Base-by-base conservation (phyloP, 2,329 filamentous ascomycete species). In the Monilinia laxa region DNA sequence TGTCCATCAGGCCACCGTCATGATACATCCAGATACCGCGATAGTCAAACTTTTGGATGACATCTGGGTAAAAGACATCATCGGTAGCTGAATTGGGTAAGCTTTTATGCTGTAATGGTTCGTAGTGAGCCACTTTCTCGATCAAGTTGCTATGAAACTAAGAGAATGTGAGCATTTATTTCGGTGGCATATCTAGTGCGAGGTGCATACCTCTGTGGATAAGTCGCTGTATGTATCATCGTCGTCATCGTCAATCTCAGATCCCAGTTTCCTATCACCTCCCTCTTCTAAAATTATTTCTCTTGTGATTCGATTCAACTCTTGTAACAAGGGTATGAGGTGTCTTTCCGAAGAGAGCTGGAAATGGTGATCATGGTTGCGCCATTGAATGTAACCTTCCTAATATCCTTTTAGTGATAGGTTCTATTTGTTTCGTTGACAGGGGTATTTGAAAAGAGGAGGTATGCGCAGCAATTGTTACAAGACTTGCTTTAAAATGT, bases 351-450 rank as follows among this genome's bases (percentile, higher is more conserved):
- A 51, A 2, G 49, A 51, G 40, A 65, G 55, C 35, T n/a, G 47
- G n/a, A 65, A 65, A 28, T 53, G 5, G 51, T 65, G 64, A n/a
- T 51, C 57, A 7, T 65, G 45, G 10, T 65, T 28, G 18, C 18
- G 56, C 64, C 64, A 65, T 65, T 52, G 55, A 60, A 65, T 38
- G 49, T 25, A 40, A 5, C 64, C 63, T 25, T 66, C 60, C 65
- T 59, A 62, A 23, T 66, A 60, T 23, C 35, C 16, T n/a, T 6
- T 47, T 9, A 62, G 47, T 53, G 45, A 25, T n/a, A 18, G 12
- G 11, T 38, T 7, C 14, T 18, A 51, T 12, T 3, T 9, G 5
- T 38, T 18, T 35, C 14, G 51, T 7, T 40, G n/a, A 18, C 28
- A 23, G 9, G 3, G 25, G 4, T 25, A 12, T 38, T 51, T 38